These are phyloP conservation scores for Exobasidium cylindrosporum DNA, from an alignment of 1,284 basidiomycete species.

Conservation along the genomic window DNA sequence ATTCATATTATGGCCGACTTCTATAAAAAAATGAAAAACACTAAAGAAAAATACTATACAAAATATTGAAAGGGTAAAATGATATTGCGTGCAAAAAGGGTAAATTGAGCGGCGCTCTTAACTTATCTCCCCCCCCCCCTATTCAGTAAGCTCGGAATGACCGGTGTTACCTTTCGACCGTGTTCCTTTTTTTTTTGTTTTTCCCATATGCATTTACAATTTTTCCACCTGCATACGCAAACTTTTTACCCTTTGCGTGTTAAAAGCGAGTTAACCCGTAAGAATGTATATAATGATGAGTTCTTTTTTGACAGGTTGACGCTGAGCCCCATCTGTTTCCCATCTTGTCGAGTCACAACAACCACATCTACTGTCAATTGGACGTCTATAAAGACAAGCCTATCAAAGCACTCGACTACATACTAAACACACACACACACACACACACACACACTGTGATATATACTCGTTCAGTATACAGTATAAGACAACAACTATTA, in stretches of 20 bases:
- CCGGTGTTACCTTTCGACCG: no score
- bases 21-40: no score
- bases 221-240: neutral
- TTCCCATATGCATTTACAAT: neutral
- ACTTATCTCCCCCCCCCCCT: no score
- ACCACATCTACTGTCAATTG: neutral
- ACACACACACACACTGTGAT: neutral
- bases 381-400: neutral
- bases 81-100: no score
- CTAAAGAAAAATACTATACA: no score
- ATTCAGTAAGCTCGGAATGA: no score
- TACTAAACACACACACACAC: neutral
- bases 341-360: neutral
- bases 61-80: no score
- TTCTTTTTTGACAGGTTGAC: neutral
- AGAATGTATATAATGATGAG: neutral
- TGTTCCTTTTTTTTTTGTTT: no score
- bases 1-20: no score
- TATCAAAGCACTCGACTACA: neutral
- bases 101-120: no score
- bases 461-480: neutral
- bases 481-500: neutral
- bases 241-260: neutral
- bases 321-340: neutral
- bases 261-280: neutral